Percentiles rank a stretch among this genome's conserved stretches.
These are phyloP conservation scores for Bretziella fagacearum DNA, from an alignment of 2,329 filamentous ascomycete species.

Conservation along the genomic window DNA sequence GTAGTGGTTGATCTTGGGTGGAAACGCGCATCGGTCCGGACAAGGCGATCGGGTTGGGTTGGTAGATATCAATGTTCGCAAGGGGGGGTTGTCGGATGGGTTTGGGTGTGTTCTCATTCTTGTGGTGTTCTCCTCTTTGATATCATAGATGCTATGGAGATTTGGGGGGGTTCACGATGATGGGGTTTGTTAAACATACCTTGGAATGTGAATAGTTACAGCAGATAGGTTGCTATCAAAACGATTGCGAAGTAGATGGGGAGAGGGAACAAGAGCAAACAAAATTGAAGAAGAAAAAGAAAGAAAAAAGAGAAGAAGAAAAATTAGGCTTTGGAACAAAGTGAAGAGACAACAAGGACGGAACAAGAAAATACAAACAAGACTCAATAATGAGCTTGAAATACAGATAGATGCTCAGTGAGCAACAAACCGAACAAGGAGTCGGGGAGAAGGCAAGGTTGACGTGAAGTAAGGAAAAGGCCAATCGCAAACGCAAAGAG, in stretches of 20 bases:
- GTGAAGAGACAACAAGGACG: background rate
- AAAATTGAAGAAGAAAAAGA: constrained; percentile 3
- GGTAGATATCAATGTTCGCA: no score
- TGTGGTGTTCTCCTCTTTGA: no score
- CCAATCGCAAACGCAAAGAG: background rate
- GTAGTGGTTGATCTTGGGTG: no score
- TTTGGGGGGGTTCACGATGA: no score
- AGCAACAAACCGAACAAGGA: background rate
- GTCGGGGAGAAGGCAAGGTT: background rate
- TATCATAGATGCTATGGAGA: no score
- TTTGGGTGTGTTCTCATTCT: no score
- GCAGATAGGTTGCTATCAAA: no score
- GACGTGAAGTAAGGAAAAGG: constrained; percentile 1
- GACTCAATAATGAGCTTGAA: background rate
- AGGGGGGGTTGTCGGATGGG: no score
- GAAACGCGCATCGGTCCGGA: no score
- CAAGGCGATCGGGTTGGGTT: no score
- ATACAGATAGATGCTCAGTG: background rate
- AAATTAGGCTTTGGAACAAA: background rate
- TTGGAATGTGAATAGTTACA: no score
- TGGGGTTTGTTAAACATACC: no score
- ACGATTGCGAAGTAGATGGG: background rate
- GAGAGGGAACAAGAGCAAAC: background rate
- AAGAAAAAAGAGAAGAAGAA: constrained; percentile 5
- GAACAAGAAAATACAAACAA: constrained; percentile 7